Conservation (phyloP, 768 basidiomycete species). For the Amylocystis lapponica region DNA sequence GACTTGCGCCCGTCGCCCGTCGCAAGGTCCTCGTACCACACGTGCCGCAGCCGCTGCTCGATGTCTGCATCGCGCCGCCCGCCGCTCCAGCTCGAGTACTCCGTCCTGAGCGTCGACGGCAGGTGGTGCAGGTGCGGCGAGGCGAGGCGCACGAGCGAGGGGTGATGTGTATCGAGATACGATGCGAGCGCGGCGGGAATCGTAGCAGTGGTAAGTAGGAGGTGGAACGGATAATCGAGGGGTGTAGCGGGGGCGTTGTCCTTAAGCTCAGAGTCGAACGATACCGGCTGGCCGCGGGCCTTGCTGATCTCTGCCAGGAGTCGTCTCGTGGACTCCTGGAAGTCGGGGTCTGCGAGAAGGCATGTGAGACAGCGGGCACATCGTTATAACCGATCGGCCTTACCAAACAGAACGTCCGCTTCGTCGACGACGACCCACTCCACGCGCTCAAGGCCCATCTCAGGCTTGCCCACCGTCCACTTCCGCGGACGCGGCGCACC, state of each 20-base stretch:
- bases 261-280: constrained; percentile 18
- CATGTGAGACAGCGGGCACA: too few species aligned
- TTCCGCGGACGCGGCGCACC: constrained; percentile 24
- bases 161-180: constrained; percentile 60
- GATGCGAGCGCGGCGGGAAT: constrained; percentile 70
- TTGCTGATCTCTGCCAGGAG: constrained; percentile 66
- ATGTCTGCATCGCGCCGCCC: constrained; percentile 81
- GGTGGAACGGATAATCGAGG: constrained; percentile 66
- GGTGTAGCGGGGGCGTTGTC: constrained; percentile 5
- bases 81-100: constrained; percentile 71
- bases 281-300: constrained; percentile 48
- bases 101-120: constrained; percentile 61
- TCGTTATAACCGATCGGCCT: neutral
- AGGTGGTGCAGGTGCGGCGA: constrained; percentile 79
- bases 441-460: constrained; percentile 60
- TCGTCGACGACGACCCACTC: constrained; percentile 93
- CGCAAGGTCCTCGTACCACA: constrained; percentile 62
- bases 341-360: constrained; percentile 61
- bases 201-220: constrained; percentile 81
- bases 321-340: constrained; percentile 64
- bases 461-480: constrained; percentile 42
- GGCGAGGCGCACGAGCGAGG: constrained; percentile 61
- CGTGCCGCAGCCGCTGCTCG: constrained; percentile 60
- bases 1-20: constrained; percentile 26
- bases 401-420: constrained; percentile 86